Evolutionary conservation across 148 eudicot genomes (phyloP).

Genomic region (Agrostemma githago): DNA sequence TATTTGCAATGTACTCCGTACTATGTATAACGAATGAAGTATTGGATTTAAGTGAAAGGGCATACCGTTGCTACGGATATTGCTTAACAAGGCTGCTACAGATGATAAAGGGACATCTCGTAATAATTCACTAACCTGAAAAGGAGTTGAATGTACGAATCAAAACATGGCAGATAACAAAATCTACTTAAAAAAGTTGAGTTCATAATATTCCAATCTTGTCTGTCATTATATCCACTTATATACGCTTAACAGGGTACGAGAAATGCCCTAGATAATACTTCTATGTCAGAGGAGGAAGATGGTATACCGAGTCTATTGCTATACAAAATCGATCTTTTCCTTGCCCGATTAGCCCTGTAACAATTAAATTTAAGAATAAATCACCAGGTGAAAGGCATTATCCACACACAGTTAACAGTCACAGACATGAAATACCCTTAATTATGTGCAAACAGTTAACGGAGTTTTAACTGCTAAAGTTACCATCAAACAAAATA

Average conservation of each 20-base stretch:
- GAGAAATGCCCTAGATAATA: background rate
- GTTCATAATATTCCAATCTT: background rate
- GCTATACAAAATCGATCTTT: slow-evolving; percentile 67
- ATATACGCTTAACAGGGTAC: background rate
- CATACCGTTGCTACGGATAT: slow-evolving; percentile 72
- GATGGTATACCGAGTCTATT: slow-evolving; percentile 69
- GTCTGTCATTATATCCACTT: background rate
- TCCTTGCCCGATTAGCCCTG: slow-evolving; percentile 60
- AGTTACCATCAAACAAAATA: background rate
- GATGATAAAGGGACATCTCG: slow-evolving; percentile 55
- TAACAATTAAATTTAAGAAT: slow-evolving; percentile 6
- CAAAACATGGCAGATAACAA: background rate
- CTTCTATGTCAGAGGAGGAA: background rate
- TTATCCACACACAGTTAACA: background rate
- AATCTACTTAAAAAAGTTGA: background rate
- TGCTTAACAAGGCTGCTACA: slow-evolving; percentile 55
- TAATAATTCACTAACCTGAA: slow-evolving; percentile 66
- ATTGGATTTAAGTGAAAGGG: background rate
- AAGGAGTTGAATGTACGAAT: background rate
- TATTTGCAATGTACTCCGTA: background rate
- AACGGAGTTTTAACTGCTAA: background rate
- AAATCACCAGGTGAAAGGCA: background rate
- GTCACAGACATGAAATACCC: background rate
- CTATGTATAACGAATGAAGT: background rate
- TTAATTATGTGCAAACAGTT: background rate